Percentiles rank a stretch among this genome's conserved stretches.
These are phyloP conservation scores for Flaveria trinervia DNA, from an alignment of 129 eudicot species.

Conservation along the genomic window DNA sequence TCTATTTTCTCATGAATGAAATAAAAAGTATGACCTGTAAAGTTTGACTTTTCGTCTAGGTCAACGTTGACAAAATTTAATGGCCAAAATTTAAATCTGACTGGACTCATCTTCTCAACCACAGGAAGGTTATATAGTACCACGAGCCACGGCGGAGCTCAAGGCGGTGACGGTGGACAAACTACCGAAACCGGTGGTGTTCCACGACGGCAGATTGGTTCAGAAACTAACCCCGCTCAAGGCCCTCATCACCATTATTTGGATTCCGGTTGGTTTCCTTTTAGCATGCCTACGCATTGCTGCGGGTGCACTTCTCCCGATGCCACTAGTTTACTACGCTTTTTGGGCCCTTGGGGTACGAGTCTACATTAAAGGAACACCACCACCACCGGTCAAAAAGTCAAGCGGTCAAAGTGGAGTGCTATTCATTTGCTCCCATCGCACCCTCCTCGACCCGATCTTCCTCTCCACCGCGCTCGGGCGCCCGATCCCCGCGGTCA, in stretches of 20 bases:
- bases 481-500: slow-evolving; percentile 74
- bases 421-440: slow-evolving; percentile 65
- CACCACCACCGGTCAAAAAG: slow-evolving; percentile 58
- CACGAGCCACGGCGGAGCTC: slow-evolving; percentile 43
- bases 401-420: slow-evolving; percentile 60
- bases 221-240: slow-evolving; percentile 58
- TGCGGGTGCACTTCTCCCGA: slow-evolving; percentile 65
- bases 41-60: slow-evolving; percentile 1
- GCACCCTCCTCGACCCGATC: slow-evolving; percentile 73
- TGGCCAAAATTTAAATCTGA: slow-evolving; percentile 17
- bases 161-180: slow-evolving; percentile 56
- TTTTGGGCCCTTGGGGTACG: slow-evolving; percentile 71
- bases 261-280: slow-evolving; percentile 68
- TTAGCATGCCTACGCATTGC: slow-evolving; percentile 63
- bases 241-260: slow-evolving; percentile 56
- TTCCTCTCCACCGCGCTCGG: slow-evolving; percentile 69
- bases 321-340: slow-evolving; percentile 62
- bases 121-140: slow-evolving; percentile 68
- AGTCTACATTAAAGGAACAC: slow-evolving; percentile 57
- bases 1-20: neutral
- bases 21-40: neutral
- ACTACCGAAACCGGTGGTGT: slow-evolving; percentile 64
- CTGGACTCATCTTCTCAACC: neutral
- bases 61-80: slow-evolving; percentile 3
- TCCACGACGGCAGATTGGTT: slow-evolving; percentile 72